Percentiles rank a stretch among this genome's conserved stretches.
These are phyloP conservation scores for Toxicodendron radicans DNA, from an alignment of 345 rosid genomes.

Conservation along the genomic window DNA sequence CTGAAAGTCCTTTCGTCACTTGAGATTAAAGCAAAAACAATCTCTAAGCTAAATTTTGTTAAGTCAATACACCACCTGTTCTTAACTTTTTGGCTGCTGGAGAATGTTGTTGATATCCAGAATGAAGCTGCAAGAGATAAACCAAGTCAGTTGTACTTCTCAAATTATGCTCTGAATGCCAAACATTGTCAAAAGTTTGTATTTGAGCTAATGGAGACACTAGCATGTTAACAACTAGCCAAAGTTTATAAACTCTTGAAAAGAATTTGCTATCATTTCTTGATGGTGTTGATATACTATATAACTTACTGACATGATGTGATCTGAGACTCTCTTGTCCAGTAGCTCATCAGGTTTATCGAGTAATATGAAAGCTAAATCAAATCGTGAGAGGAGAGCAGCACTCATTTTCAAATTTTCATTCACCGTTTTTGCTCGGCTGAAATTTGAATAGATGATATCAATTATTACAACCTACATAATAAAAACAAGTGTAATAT, in stretches of 20 bases:
- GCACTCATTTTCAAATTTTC: slow-evolving; percentile 97
- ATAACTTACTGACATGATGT: slow-evolving; percentile 89
- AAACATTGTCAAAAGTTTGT: background rate
- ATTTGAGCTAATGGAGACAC: background rate
- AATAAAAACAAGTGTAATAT: background rate
- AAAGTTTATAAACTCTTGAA: background rate
- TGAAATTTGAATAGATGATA: slow-evolving; percentile 51
- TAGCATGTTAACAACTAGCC: background rate
- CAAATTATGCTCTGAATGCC: background rate
- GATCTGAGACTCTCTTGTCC: slow-evolving; percentile 92
- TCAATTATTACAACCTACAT: slow-evolving; percentile 6
- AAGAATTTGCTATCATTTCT: background rate
- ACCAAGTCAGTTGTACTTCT: slow-evolving; percentile 6
- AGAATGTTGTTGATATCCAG: slow-evolving; percentile 56
- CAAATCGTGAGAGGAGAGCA: slow-evolving; percentile 95
- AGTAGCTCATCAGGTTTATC: slow-evolving; percentile 92
- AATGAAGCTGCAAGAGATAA: slow-evolving; percentile 69
- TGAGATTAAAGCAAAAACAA: background rate
- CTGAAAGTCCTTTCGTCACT: background rate
- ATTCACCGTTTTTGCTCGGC: slow-evolving; percentile 97
- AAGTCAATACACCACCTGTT: slow-evolving; percentile 32
- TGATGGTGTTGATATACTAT: background rate
- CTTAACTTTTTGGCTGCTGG: slow-evolving; percentile 53
- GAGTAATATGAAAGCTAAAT: slow-evolving; percentile 93
- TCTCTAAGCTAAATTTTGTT: background rate